These are phyloP conservation scores for Yarrowia sp. DNA, from an alignment of 805 yeast genomes.

Conservation along the genomic window DNA sequence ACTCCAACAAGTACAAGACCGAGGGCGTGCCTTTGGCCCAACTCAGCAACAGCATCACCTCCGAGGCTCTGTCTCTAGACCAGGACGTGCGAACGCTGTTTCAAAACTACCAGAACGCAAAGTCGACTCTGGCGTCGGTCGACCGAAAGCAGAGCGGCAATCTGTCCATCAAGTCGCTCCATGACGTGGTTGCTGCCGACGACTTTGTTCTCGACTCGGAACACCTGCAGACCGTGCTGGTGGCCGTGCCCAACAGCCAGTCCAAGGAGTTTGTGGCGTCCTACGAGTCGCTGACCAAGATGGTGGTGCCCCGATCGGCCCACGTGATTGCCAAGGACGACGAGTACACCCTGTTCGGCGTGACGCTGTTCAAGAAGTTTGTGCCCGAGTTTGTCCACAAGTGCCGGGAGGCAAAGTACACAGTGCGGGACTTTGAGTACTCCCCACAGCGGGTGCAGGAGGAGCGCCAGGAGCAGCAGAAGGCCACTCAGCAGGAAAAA, in stretches of 20 bases:
- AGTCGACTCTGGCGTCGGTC: constrained; percentile 81
- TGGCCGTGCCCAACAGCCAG: constrained; percentile 81
- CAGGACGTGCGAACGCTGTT: constrained; percentile 81
- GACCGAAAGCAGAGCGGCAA: constrained; percentile 95
- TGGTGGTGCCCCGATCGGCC: constrained; percentile 94
- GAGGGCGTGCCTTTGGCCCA: constrained; percentile 82
- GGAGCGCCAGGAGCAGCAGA: constrained; percentile 78
- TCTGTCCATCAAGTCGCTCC: constrained; percentile 86
- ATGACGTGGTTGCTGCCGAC: constrained; percentile 81
- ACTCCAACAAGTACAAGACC: constrained; percentile 76
- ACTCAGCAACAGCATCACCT: constrained; percentile 69
- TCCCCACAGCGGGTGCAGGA: constrained; percentile 76
- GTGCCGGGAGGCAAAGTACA: constrained; percentile 85
- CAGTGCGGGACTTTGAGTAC: constrained; percentile 90
- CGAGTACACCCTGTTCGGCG: constrained; percentile 75
- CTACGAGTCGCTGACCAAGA: constrained; percentile 78
- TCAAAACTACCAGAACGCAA: constrained; percentile 79
- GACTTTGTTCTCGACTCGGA: constrained; percentile 88
- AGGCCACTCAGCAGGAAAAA: constrained; percentile 75
- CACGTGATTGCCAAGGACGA: constrained; percentile 69
- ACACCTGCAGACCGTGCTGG: constrained; percentile 80
- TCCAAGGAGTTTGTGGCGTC: constrained; percentile 65
- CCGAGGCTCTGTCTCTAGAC: constrained; percentile 84
- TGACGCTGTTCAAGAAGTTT: constrained; percentile 84
- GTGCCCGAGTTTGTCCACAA: constrained; percentile 70